Percentiles rank a stretch among this genome's conserved stretches.
Conservation (phyloP, 768 basidiomycete genomes). For the Termitomyces bulborhizus region DNA sequence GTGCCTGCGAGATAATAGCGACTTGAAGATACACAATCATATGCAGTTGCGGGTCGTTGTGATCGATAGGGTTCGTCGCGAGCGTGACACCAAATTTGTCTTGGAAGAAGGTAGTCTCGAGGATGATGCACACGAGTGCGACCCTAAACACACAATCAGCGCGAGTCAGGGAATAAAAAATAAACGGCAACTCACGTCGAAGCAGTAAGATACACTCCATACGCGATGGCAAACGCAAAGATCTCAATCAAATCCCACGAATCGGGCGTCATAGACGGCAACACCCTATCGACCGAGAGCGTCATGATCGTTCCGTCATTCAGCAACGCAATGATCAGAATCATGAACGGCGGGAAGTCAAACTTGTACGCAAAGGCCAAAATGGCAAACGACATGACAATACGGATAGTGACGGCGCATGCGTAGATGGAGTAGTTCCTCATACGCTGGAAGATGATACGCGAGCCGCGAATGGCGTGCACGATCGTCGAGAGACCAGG, state of each 20-base stretch:
- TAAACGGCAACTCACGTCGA: slow-evolving; percentile 63
- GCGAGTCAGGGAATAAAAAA: not conserved
- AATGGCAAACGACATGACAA: slow-evolving; percentile 95
- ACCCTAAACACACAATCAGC: slow-evolving; percentile 37
- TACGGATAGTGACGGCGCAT: slow-evolving; percentile 95
- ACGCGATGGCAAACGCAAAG: slow-evolving; percentile 91
- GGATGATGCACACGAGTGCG: slow-evolving; percentile 75
- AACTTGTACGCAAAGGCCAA: slow-evolving; percentile 95
- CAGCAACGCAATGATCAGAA: slow-evolving; percentile 93
- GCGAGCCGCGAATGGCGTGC: slow-evolving; percentile 96
- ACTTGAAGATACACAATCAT: slow-evolving; percentile 94
- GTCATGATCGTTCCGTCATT: slow-evolving; percentile 99
- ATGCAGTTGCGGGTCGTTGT: slow-evolving; percentile 75
- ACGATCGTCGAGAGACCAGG: slow-evolving; percentile 99
- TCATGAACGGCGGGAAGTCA: slow-evolving; percentile 99
- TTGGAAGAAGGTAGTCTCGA: slow-evolving; percentile 88
- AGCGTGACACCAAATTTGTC: slow-evolving; percentile 73
- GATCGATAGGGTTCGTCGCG: slow-evolving; percentile 26
- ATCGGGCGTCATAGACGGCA: slow-evolving; percentile 90
- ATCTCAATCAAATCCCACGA: slow-evolving; percentile 97
- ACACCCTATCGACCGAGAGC: slow-evolving; percentile 88
- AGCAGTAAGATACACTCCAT: slow-evolving; percentile 87
- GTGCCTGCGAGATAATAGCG: slow-evolving; percentile 96
- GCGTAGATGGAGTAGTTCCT: slow-evolving; percentile 98
- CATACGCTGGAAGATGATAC: slow-evolving; percentile 99